A percentile compares a stretch with the other conserved stretches of the same genome.
These are phyloP conservation scores for Thermothielavioides terrestris DNA, from an alignment of 495 filamentous ascomycete species.

Conservation along the genomic window DNA sequence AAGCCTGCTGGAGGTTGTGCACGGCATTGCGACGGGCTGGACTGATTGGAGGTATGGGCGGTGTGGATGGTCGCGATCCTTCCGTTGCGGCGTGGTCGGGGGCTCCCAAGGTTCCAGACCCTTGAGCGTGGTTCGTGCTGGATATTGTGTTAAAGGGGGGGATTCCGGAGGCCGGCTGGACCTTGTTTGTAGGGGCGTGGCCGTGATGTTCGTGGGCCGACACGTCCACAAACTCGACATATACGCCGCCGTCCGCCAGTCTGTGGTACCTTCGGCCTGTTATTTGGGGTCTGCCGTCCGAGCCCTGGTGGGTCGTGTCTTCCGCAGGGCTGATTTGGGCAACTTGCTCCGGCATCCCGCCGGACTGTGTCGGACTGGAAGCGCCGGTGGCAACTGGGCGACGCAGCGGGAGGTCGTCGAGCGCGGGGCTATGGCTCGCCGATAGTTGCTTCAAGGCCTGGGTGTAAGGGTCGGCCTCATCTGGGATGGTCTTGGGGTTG, in stretches of 20 bases:
- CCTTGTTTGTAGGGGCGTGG: slow-evolving; percentile 25
- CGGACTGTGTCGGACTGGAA: not conserved
- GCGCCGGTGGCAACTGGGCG: not conserved
- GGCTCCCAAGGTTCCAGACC: slow-evolving; percentile 1
- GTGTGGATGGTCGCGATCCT: not conserved
- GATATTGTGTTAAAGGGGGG: not conserved
- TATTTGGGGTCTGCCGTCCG: not conserved
- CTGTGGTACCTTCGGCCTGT: slow-evolving; percentile 19
- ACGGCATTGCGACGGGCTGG: not conserved
- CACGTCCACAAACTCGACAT: slow-evolving; percentile 22
- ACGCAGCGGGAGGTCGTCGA: not conserved
- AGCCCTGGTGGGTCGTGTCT: not conserved
- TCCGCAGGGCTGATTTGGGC: not conserved
- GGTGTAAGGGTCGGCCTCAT: slow-evolving; percentile 7
- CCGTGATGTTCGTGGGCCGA: slow-evolving; percentile 23
- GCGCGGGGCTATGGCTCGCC: slow-evolving; percentile 4
- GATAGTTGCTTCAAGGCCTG: slow-evolving; percentile 3
- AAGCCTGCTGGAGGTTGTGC: not conserved
- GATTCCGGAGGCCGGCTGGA: slow-evolving; percentile 23
- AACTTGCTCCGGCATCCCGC: not conserved
- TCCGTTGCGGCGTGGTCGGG: not conserved
- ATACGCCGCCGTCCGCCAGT: slow-evolving; percentile 22
- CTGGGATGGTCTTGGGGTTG: not conserved
- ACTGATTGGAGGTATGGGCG: not conserved
- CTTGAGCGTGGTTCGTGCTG: not conserved